Evolutionary conservation across 495 filamentous ascomycete species (phyloP).

Genomic region (Tuber microsphaerosporum): DNA sequence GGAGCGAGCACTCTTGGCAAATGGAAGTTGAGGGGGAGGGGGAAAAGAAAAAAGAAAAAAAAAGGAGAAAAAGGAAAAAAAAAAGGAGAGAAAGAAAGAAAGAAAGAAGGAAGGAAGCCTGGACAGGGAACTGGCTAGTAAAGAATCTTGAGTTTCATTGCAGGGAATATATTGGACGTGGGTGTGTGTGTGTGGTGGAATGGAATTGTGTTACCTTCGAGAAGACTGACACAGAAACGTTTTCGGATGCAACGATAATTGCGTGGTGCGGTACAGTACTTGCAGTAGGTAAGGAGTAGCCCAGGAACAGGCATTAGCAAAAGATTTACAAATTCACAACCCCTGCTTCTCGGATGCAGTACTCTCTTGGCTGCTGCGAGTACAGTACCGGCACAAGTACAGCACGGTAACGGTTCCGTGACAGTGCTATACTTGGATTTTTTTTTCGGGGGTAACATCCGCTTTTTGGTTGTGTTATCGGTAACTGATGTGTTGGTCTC

Average conservation of each 20-base stretch:
- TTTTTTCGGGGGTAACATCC: background rate
- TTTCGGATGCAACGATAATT: background rate
- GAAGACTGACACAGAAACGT: background rate
- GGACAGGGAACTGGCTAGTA: background rate
- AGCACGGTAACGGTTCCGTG: background rate
- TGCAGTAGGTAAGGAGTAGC: background rate
- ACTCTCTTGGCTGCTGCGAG: background rate
- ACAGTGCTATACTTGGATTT: background rate
- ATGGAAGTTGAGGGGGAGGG: background rate
- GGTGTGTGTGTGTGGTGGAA: background rate
- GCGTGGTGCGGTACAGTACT: background rate
- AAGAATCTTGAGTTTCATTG: background rate
- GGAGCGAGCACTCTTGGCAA: background rate
- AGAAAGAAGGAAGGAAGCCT: background rate
- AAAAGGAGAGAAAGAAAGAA: background rate
- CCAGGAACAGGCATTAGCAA: background rate
- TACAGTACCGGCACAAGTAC: background rate
- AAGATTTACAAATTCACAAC: background rate
- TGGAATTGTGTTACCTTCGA: background rate
- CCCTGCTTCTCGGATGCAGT: background rate
- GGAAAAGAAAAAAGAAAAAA: background rate
- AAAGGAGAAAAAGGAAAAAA: background rate
- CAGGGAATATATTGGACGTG: background rate
- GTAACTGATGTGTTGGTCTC: background rate
- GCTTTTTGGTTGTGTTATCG: background rate